Percentiles rank a stretch among this genome's conserved stretches.
These are phyloP conservation scores for Lipomyces mesembrius DNA, from an alignment of 805 yeast genomes.

Conservation along the genomic window DNA sequence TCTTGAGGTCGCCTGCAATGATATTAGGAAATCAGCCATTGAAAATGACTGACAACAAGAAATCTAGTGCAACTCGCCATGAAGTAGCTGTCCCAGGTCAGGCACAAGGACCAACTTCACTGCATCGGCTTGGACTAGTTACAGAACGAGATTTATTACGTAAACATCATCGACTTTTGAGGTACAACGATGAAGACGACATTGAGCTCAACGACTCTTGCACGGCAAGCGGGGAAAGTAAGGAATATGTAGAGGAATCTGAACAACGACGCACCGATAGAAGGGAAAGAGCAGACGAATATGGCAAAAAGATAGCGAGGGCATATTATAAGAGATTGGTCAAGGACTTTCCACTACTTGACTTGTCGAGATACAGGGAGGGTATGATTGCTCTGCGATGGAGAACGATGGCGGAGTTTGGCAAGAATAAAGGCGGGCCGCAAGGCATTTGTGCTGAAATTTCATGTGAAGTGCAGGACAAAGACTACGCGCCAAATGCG, in stretches of 20 bases:
- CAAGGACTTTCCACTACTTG: slow-evolving; percentile 27
- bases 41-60: neutral
- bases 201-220: neutral
- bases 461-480: slow-evolving; percentile 14
- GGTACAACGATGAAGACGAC: slow-evolving; percentile 16
- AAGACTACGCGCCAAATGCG: slow-evolving; percentile 15
- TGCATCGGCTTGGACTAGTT: neutral
- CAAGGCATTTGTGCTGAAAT: slow-evolving; percentile 28
- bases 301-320: slow-evolving; percentile 23
- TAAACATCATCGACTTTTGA: slow-evolving; percentile 18
- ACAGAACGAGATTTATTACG: slow-evolving; percentile 31
- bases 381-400: slow-evolving; percentile 29
- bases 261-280: slow-evolving; percentile 12
- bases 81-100: neutral
- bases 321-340: slow-evolving; percentile 16
- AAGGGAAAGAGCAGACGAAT: slow-evolving; percentile 14
- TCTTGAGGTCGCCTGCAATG: neutral
- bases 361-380: slow-evolving; percentile 24
- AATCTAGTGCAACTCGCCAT: neutral
- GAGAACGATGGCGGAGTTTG: slow-evolving; percentile 26
- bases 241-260: neutral
- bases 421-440: slow-evolving; percentile 23
- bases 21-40: neutral
- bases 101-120: neutral
- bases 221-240: neutral